Conservation (phyloP, 345 rosid genomes). For the Combretum micranthum region DNA sequence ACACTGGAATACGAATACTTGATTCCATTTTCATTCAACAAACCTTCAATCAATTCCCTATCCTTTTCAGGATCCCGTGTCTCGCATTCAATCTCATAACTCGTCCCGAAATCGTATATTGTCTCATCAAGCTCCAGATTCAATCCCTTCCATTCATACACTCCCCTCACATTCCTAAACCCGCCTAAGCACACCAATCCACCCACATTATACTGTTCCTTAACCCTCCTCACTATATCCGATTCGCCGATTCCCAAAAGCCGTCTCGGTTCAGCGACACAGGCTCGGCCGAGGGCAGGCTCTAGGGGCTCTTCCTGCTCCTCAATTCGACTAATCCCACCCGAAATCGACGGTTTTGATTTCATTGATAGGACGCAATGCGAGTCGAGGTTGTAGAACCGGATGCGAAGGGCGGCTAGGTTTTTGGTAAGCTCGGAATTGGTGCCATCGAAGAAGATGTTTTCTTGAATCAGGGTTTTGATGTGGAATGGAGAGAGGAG, state of each 20-base stretch:
- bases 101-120: constrained; percentile 38
- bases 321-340: constrained; percentile 52
- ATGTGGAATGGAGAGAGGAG: constrained; percentile 43
- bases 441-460: constrained; percentile 55
- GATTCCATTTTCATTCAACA: constrained; percentile 44
- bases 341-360: constrained; percentile 35
- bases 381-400: constrained; percentile 39
- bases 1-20: constrained; percentile 35
- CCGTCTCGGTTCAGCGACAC: constrained; percentile 23
- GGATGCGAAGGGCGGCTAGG: constrained; percentile 53
- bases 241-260: constrained; percentile 19
- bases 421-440: constrained; percentile 28
- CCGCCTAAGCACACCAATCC: constrained; percentile 47
- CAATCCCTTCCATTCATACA: constrained; percentile 55
- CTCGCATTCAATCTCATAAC: constrained; percentile 73
- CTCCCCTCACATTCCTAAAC: constrained; percentile 53
- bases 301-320: constrained; percentile 54
- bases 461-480: constrained; percentile 46
- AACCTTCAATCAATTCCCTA: constrained; percentile 32
- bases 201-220: constrained; percentile 31
- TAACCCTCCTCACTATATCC: constrained; percentile 33
- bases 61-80: constrained; percentile 47
- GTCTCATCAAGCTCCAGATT: constrained; percentile 65
- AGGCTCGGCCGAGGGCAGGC: constrained; percentile 30
- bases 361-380: constrained; percentile 51